Percentiles rank a stretch among this genome's conserved stretches.
Evolutionary conservation across 331 rosid genomes (phyloP).

Genomic region (Acacia concinna): DNA sequence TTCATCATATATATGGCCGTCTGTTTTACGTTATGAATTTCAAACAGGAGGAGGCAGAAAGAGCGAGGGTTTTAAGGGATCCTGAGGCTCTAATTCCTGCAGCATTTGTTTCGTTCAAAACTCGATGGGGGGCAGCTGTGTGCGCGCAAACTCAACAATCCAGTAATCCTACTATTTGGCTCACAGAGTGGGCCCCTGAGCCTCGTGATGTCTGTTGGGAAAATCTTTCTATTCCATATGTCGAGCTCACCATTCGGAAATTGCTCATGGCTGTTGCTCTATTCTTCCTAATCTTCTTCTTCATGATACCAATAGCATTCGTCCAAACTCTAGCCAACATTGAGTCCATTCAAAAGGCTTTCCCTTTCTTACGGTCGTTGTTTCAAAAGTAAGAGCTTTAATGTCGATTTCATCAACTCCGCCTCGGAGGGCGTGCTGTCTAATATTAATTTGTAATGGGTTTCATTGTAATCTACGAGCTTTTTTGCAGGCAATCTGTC

Average conservation of each 20-base stretch:
- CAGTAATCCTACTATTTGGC: constrained; percentile 82
- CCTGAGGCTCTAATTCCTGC: constrained; percentile 75
- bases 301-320: constrained; percentile 90
- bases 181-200: constrained; percentile 97
- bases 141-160: constrained; percentile 94
- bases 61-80: constrained; percentile 60
- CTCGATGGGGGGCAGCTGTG: constrained; percentile 92
- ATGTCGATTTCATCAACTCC: no score
- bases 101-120: constrained; percentile 90
- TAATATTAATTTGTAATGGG: neutral
- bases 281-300: constrained; percentile 73
- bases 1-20: no score
- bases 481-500: constrained; percentile 55
- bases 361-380: constrained; percentile 75
- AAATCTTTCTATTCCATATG: constrained; percentile 86
- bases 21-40: constrained; percentile 32
- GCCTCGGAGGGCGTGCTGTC: no score
- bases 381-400: constrained; percentile 61
- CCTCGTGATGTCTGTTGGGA: constrained; percentile 87
- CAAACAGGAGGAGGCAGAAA: constrained; percentile 76
- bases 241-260: constrained; percentile 67
- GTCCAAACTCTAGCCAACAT: constrained; percentile 95
- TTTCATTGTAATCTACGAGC: constrained; percentile 26
- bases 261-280: constrained; percentile 54
- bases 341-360: constrained; percentile 62